Evolutionary conservation across 305 asterid species (phyloP), one percentile per base, ranked within the genome.

Genomic region (Solanum chacoense): DNA sequence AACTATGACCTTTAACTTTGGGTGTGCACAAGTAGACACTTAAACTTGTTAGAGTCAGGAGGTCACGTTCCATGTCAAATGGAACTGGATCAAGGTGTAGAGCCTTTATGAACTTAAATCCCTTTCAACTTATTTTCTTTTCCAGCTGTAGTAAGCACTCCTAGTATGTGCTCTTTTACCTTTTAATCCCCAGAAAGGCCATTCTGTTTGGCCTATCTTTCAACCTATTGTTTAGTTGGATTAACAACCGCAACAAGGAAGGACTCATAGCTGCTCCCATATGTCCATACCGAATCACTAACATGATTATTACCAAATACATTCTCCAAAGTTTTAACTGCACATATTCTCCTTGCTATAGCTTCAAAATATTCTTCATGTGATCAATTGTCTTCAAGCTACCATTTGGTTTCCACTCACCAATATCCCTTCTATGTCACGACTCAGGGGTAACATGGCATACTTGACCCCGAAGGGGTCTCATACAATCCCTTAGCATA

Each of bases 261-360:
- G n/a, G 90, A 84, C 86, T 90, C 90, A 40, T 76, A 90, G 87
- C 85, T 90, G 63, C 81, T 88, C 77, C 89, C 90, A 35, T 88
- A 90, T 74, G 67, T 9, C 91, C 91, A 88, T 83, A 88, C 87
- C 31, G 84, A 84, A 8, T 90, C 91, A 77, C 88, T 88, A 85
- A 50, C 77, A 65, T 55, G 7, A 78, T 59, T 81, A 74, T 45
- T 50, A 11, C 88, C 90, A 76, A 74, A 90, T 8, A 88, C 24
- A 76, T 85, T 89, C 90, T 89, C 88, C 81, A 89, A 36, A 36
- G 76, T 89, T 67, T 85, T 88, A 7, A 89, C 88, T 50, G 88
- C 90, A 89, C 90, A 89, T 89, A 89, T 89, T 89, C 90, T 16
- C 90, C 90, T 89, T 85, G 90, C 12, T 88, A 89, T 50, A 89